Conservation (phyloP, 2,329 filamentous ascomycete genomes). For the Fusarium caatingaense region DNA sequence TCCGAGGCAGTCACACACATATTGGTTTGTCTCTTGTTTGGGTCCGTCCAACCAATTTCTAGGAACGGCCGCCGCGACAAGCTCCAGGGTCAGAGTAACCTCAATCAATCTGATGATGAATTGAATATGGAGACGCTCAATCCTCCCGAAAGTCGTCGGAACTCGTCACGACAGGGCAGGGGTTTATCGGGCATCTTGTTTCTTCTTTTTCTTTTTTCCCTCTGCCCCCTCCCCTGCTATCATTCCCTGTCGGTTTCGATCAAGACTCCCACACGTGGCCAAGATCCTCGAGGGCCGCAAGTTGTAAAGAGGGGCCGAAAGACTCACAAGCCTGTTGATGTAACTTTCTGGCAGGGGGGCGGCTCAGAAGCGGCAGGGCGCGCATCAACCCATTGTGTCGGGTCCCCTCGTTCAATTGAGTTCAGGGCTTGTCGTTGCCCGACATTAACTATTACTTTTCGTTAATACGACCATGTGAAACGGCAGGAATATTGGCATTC, state of each 20-base stretch:
- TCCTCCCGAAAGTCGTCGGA: constrained; percentile 26
- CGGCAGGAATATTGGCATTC: constrained; percentile 10
- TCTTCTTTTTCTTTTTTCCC: constrained; percentile 5
- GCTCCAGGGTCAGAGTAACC: constrained; percentile 31
- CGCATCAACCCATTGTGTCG: constrained; percentile 49
- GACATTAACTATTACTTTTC: constrained; percentile 3
- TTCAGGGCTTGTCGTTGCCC: constrained; percentile 6
- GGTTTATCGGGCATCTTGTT: constrained; percentile 7
- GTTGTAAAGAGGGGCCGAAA: constrained; percentile 16
- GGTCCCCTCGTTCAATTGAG: constrained; percentile 33
- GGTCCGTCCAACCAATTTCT: constrained; percentile 23
- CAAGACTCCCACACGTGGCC: constrained; percentile 43
- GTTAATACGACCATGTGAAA: constrained; percentile 37
- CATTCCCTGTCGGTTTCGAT: constrained; percentile 20
- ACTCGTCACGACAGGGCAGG: constrained; percentile 8
- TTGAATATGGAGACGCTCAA: constrained; percentile 9
- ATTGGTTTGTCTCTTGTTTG: constrained; percentile 24
- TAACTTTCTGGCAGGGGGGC: constrained; percentile 30
- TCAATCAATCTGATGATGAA: constrained; percentile 23
- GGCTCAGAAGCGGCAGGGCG: constrained; percentile 43
- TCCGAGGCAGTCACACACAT: constrained; percentile 45
- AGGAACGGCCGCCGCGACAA: constrained; percentile 24
- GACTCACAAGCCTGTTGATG: constrained; percentile 26
- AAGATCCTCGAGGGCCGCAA: constrained; percentile 19
- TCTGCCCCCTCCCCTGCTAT: neutral